Percentiles rank a stretch among this genome's conserved stretches.
These are phyloP conservation scores for Coemansia sp. DNA, from an alignment of 192 early-diverging fungal species.

Conservation along the genomic window DNA sequence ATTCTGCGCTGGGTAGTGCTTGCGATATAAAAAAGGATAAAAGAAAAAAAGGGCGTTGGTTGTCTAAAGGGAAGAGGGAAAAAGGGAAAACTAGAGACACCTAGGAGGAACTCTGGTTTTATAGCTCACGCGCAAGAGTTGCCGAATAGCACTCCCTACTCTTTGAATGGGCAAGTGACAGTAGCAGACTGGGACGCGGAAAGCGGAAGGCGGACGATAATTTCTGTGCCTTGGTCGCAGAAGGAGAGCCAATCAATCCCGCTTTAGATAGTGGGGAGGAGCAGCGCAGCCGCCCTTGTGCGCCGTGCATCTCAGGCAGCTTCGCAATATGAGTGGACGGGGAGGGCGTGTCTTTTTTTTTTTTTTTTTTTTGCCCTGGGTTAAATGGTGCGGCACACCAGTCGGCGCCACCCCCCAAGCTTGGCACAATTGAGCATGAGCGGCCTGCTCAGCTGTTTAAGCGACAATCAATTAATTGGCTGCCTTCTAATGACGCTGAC, in stretches of 20 bases:
- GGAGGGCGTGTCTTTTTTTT: no score
- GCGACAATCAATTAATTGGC: no score
- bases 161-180: background rate
- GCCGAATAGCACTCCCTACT: background rate
- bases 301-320: background rate
- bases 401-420: no score
- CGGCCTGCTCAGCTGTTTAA: no score
- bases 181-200: background rate
- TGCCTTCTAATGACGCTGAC: no score
- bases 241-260: background rate
- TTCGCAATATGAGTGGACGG: background rate
- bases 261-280: background rate
- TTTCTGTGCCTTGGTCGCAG: no score
- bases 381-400: no score
- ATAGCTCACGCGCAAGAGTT: background rate
- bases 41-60: background rate
- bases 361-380: no score
- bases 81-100: background rate
- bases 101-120: slow-evolving; percentile 1
- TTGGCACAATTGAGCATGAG: no score
- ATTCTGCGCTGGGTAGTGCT: background rate
- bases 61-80: background rate
- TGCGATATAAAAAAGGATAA: background rate
- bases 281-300: background rate
- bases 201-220: background rate